A percentile compares a stretch with the other conserved stretches of the same genome.
Evolutionary conservation across 805 yeast species (phyloP).

Genomic region (Saccharomycopsis sp.): DNA sequence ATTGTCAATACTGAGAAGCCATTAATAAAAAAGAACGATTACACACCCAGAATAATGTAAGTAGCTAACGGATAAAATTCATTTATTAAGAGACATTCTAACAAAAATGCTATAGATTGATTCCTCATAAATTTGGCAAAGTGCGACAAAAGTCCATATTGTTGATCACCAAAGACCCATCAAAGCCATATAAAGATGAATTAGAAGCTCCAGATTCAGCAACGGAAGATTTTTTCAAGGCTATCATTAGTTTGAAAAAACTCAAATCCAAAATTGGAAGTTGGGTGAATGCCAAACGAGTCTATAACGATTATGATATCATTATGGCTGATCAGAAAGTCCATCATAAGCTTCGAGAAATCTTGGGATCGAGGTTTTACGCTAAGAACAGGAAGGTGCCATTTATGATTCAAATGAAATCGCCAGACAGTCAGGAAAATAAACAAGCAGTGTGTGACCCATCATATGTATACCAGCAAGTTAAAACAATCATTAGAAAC

Average conservation of each 20-base stretch:
- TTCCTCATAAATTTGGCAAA: slow-evolving; percentile 44
- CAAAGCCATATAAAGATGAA: slow-evolving; percentile 44
- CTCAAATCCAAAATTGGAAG: slow-evolving; percentile 40
- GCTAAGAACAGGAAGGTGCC: slow-evolving; percentile 62
- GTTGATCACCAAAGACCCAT: slow-evolving; percentile 70
- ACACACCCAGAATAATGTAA: slow-evolving; percentile 46
- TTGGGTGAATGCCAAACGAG: slow-evolving; percentile 38
- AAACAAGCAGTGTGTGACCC: slow-evolving; percentile 61
- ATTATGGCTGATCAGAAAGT: slow-evolving; percentile 66
- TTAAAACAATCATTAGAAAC: slow-evolving; percentile 56
- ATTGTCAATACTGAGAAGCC: slow-evolving; percentile 44
- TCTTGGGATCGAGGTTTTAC: slow-evolving; percentile 57
- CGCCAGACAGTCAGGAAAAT: slow-evolving; percentile 31
- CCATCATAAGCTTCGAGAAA: slow-evolving; percentile 48
- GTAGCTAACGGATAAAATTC: slow-evolving; percentile 8
- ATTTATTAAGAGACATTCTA: too few species aligned
- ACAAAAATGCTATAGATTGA: too few species aligned
- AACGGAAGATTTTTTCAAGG: slow-evolving; percentile 56
- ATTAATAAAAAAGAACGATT: slow-evolving; percentile 38
- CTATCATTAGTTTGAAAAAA: slow-evolving; percentile 53
- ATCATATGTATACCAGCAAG: slow-evolving; percentile 54
- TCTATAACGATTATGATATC: slow-evolving; percentile 57
- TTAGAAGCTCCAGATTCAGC: slow-evolving; percentile 42
- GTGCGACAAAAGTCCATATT: slow-evolving; percentile 45
- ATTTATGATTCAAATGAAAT: slow-evolving; percentile 50